Evolutionary conservation across 2,329 filamentous ascomycete species (phyloP).

Genomic region (Ophiostoma quercus): DNA sequence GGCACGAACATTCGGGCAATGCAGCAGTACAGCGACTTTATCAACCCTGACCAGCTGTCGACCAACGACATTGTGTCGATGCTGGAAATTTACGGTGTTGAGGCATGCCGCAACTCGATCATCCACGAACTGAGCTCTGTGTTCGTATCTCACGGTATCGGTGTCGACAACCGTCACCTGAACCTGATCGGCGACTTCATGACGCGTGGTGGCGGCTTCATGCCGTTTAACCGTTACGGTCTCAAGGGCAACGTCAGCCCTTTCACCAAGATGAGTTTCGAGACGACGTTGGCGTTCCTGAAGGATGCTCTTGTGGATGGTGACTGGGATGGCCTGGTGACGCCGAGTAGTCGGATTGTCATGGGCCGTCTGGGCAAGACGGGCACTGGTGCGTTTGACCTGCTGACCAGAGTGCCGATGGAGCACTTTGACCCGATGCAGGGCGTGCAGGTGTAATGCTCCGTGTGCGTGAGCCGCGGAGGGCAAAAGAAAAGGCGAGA

Average conservation of each 20-base stretch:
- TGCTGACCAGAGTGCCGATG: conserved; percentile 60
- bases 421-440: conserved; percentile 40
- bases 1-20: conserved; percentile 88
- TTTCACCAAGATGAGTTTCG: conserved; percentile 99
- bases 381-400: conserved; percentile 88
- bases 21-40: conserved; percentile 78
- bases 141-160: conserved; percentile 86
- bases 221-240: conserved; percentile 87
- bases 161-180: conserved; percentile 83
- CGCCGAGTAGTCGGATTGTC: conserved; percentile 82
- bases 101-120: conserved; percentile 83
- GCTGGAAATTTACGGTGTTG: conserved; percentile 81
- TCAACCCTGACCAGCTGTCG: conserved; percentile 78
- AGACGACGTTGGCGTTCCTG: conserved; percentile 91
- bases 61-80: conserved; percentile 92
- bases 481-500: neutral
- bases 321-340: conserved; percentile 82
- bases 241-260: conserved; percentile 79
- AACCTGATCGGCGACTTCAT: conserved; percentile 96
- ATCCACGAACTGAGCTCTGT: conserved; percentile 79
- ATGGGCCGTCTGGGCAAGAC: conserved; percentile 76
- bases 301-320: conserved; percentile 86
- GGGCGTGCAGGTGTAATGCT: conserved; percentile 3
- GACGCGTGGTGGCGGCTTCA: conserved; percentile 88
- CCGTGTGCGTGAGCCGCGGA: neutral